These are phyloP conservation scores for Petrea volubilis DNA, from an alignment of 257 asterid genomes.

Conservation along the genomic window DNA sequence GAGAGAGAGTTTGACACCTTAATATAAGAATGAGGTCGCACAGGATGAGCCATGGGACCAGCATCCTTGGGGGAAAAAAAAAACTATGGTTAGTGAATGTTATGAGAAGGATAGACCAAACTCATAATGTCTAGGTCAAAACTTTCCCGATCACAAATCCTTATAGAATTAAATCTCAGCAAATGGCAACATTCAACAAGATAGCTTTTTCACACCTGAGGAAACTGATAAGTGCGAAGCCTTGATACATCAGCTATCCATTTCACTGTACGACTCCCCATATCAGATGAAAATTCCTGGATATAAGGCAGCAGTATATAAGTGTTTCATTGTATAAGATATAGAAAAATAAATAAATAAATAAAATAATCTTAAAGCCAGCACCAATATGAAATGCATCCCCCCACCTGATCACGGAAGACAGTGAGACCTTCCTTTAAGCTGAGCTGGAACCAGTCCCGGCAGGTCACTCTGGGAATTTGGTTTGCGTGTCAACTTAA, in stretches of 20 bases:
- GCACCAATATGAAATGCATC: background rate
- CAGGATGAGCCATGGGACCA: constrained; percentile 96
- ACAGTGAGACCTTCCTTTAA: constrained; percentile 98
- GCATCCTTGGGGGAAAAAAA: constrained; percentile 61
- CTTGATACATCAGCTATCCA: constrained; percentile 77
- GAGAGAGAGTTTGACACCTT: constrained; percentile 45
- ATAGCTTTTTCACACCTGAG: constrained; percentile 53
- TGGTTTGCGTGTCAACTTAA: constrained; percentile 22
- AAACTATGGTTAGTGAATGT: constrained; percentile 9
- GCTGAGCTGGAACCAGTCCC: constrained; percentile 99
- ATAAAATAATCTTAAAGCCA: background rate
- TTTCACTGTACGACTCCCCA: constrained; percentile 87
- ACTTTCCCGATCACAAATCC: background rate
- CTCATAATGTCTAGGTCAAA: background rate
- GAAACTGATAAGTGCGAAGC: constrained; percentile 72
- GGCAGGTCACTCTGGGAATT: constrained; percentile 91
- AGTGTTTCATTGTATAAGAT: background rate
- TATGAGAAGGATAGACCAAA: background rate
- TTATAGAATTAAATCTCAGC: background rate
- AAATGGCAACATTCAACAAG: background rate
- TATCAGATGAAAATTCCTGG: constrained; percentile 84
- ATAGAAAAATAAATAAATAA: too few species aligned
- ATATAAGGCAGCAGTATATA: constrained; percentile 2
- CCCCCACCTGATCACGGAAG: constrained; percentile 96
- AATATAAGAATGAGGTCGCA: constrained; percentile 80